Evolutionary conservation across 768 basidiomycete species (phyloP), one percentile per base, ranked within the genome.

Genomic region (Phylloporus rhodoxanthus): DNA sequence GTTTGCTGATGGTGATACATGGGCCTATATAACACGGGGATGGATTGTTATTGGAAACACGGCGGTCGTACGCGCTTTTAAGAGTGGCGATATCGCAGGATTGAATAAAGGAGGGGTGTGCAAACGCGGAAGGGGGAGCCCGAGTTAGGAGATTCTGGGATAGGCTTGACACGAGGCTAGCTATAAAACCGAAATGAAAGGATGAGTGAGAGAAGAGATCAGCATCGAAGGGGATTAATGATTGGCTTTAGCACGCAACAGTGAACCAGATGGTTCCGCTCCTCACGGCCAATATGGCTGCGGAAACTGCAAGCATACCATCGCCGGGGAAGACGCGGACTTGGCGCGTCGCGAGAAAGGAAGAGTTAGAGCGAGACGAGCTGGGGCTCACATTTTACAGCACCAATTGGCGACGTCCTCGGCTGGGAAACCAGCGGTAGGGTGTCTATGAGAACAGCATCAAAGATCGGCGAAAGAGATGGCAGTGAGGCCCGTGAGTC

Each of bases 11-110:
- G 68, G 46, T 74, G 72, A 62, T 84, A 84, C 64, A 80, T 70
- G 59, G 81, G 80, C 76, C 72, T 45, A 73, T 70, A 39, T 5
- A 79, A 77, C 37, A 78, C 68, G 32, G 78, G 71, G 77, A 76
- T 77, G 56, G 52, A 38, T 43, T 47, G 55, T 17, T 42, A 51
- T 38, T 51, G 56, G 56, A 53, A 40, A 46, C 51, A 53, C 52
- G 54, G 57, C 52, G 53, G 50, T 45, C 47, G 48, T 20, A 32
- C 53, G 61, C 50, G 68, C 62, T 62, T 64, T 65, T 65, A 67
- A 64, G 52, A 41, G 57, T 46, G 50, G 56, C 45, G 60, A 59
- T 66, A 61, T 56, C 54, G 56, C 63, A 62, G 54, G 64, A n/a
- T n/a, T n/a, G n/a, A 57, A 54, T 54, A 48, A 47, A 45, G 46